Evolutionary conservation across 352 stramenopile genomes (phyloP).

Genomic region (Peronospora tabacina): DNA sequence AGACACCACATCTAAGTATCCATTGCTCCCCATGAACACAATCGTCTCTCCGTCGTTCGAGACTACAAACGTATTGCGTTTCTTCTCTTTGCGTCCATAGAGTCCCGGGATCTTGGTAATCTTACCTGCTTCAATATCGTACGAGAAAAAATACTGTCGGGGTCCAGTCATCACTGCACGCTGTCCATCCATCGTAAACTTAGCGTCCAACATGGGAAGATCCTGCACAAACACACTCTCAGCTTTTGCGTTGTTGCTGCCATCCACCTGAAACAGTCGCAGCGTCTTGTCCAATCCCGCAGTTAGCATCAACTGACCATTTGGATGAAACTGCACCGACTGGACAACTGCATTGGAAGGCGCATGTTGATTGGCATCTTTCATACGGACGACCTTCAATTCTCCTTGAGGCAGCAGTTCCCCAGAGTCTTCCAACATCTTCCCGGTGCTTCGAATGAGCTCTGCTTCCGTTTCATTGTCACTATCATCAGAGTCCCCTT

Average conservation of each 20-base stretch:
- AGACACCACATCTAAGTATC: conserved; percentile 92
- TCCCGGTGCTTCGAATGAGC: conserved; percentile 45
- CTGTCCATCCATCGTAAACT: conserved; percentile 72
- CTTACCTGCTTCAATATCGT: conserved; percentile 91
- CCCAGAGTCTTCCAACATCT: conserved; percentile 44
- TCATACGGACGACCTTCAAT: conserved; percentile 71
- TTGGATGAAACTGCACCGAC: conserved; percentile 86
- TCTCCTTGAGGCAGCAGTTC: conserved; percentile 52
- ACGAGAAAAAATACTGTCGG: conserved; percentile 94
- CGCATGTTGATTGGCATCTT: conserved; percentile 88
- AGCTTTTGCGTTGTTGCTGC: conserved; percentile 80
- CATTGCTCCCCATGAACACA: conserved; percentile 93
- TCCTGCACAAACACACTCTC: conserved; percentile 88
- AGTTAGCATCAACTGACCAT: conserved; percentile 83
- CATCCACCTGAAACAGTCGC: conserved; percentile 90
- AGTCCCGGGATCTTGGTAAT: conserved; percentile 88
- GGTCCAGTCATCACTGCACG: conserved; percentile 89
- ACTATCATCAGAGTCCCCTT: conserved; percentile 33
- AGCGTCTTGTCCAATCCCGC: conserved; percentile 90
- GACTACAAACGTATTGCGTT: conserved; percentile 86
- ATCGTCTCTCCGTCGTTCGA: conserved; percentile 86
- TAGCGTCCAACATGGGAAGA: conserved; percentile 80
- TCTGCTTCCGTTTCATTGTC: conserved; percentile 56
- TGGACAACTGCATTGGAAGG: conserved; percentile 81
- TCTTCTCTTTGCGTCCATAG: conserved; percentile 85